Evolutionary conservation across 1,139 yeast genomes (phyloP), one percentile per base, ranked within the genome.

Genomic region (Yamadazyma conglobata): DNA sequence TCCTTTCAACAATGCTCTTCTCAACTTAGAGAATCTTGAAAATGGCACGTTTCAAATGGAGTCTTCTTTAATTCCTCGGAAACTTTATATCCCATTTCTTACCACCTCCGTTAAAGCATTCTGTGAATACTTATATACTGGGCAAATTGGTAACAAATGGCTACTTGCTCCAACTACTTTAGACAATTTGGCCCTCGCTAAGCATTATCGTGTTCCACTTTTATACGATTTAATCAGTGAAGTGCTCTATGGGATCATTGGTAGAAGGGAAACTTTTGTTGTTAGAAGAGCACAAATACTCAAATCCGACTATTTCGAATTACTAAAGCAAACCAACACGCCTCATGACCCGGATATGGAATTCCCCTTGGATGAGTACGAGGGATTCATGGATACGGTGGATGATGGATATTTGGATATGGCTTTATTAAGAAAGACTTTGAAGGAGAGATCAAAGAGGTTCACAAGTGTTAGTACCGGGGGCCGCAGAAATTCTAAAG

Each of bases 81-180:
- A 77, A 13, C 52, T 83, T 19, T 82, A 79, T 44, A 51, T 83
- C 39, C 91, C 93, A 5, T 80, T 79, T 57, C 55, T 78, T 2
- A 75, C 81, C 1, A 51, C 59, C 2, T 71, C 86, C 0, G 73
- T 82, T 8, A 68, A 66, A 34, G 87, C 86, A 1, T 73, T 82
- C 43, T 64, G 82, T 25, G 91, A 83, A 46, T 83, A 77, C 51
- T 63, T 83, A 38, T 81, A 79, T 47, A 82, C 89, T 6, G 93
- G 91, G 1, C 88, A 82, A 53, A 73, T 83, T 19, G 87, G 86
- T 19, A 77, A 79, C 36, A 79, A 74, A 44, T 82, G 89, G 89
- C 56, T 69, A 10, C 55, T 82, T 20, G 63, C 73, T 2, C 89
- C 89, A 0, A 78, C 84, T 0, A 72, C 84, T 0, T 62, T 80